Percentiles rank a stretch among this genome's conserved stretches.
Conservation (phyloP, 1,284 basidiomycete species). For the Microbotryum lychnidis-dioicae region DNA sequence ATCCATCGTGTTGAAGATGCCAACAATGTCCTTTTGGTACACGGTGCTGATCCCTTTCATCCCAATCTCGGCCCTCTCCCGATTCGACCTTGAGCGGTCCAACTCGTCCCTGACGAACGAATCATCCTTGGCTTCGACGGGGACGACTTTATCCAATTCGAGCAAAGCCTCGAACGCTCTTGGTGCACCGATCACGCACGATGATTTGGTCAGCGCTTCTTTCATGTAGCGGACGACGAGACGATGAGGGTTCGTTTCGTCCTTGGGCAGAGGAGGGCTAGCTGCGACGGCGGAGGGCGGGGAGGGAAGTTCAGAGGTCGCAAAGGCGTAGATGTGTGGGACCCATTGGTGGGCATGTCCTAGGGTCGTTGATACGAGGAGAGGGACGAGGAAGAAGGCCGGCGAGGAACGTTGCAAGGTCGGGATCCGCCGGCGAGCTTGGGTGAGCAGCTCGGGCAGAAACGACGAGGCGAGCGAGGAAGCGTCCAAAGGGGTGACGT, state of each 20-base stretch:
- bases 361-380: background rate
- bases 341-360: background rate
- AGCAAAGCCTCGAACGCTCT: constrained; percentile 14
- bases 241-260: constrained; percentile 9
- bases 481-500: no score
- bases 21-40: constrained; percentile 15
- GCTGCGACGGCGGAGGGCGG: background rate
- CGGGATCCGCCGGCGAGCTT: no score
- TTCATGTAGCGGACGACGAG: constrained; percentile 14
- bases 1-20: constrained; percentile 17
- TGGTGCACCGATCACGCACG: constrained; percentile 20
- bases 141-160: constrained; percentile 4
- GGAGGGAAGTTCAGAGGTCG: background rate
- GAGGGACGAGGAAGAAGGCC: background rate
- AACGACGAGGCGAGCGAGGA: no score
- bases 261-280: background rate
- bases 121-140: background rate
- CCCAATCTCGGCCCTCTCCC: background rate
- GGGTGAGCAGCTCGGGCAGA: no score
- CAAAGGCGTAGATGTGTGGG: background rate
- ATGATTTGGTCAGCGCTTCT: constrained; percentile 15
- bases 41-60: constrained; percentile 8
- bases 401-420: background rate
- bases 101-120: constrained; percentile 7
- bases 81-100: background rate